Conservation (phyloP, 1,139 yeast genomes). For the Pichia cactophila region DNA sequence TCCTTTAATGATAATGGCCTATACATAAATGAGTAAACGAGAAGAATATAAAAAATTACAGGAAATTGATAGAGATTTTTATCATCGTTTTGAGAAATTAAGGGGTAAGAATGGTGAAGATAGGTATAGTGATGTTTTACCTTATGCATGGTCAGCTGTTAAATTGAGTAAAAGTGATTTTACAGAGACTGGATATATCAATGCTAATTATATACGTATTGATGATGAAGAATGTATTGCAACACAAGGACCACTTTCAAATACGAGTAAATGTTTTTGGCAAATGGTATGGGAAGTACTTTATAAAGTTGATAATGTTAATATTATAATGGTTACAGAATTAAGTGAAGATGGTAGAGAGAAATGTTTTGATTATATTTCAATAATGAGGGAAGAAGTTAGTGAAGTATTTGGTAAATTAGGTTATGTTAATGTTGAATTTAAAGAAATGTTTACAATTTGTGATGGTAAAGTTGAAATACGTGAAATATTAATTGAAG, state of each 20-base stretch:
- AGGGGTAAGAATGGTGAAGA: not conserved
- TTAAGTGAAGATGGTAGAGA: conserved; percentile 44
- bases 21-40: not conserved
- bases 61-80: conserved; percentile 1
- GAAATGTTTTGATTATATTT: conserved; percentile 46
- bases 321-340: conserved; percentile 85
- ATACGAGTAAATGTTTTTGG: conserved; percentile 35
- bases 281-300: conserved; percentile 84
- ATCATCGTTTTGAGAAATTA: not conserved
- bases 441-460: not conserved
- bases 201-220: conserved; percentile 37
- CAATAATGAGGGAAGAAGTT: conserved; percentile 20
- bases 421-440: not conserved
- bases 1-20: too few species aligned
- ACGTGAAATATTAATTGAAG: not conserved
- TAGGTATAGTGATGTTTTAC: conserved; percentile 49
- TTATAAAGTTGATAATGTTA: conserved; percentile 38
- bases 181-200: conserved; percentile 31
- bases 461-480: not conserved
- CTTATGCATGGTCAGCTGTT: conserved; percentile 53
- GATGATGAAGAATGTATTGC: conserved; percentile 33
- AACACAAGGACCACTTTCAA: conserved; percentile 63
- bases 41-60: conserved; percentile 1
- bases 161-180: conserved; percentile 28
- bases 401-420: not conserved